Conservation (phyloP, 257 asterid species). For the Petunia secreta region DNA sequence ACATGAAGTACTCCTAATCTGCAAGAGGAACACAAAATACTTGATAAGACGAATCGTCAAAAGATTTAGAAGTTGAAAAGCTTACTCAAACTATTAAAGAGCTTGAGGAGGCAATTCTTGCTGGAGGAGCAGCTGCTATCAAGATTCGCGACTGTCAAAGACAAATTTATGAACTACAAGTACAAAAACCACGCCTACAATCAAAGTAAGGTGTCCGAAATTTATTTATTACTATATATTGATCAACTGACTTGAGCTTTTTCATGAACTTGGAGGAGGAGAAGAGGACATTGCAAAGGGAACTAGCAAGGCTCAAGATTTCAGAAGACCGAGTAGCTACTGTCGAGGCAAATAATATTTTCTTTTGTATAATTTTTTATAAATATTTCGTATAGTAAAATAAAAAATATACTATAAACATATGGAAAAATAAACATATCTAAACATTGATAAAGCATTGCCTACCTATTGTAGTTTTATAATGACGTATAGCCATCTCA, state of each 20-base stretch:
- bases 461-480: too few relatives aligned
- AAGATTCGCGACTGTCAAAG: constrained; percentile 66
- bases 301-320: constrained; percentile 80
- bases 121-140: constrained; percentile 86
- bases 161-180: constrained; percentile 71
- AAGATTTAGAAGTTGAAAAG: constrained; percentile 82
- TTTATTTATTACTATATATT: background rate
- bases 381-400: too few relatives aligned
- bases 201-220: constrained; percentile 6
- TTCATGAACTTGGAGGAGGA: constrained; percentile 58
- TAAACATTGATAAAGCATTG: too few relatives aligned
- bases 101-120: constrained; percentile 89
- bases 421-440: too few relatives aligned
- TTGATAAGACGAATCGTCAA: constrained; percentile 73
- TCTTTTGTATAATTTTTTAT: too few relatives aligned
- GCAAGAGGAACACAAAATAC: constrained; percentile 85
- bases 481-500: too few relatives aligned
- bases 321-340: constrained; percentile 79
- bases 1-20: constrained; percentile 13
- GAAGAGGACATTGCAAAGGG: constrained; percentile 85
- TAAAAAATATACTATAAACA: too few relatives aligned
- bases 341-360: constrained; percentile 58
- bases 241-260: constrained; percentile 4
- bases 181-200: constrained; percentile 27
- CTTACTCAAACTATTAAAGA: constrained; percentile 76